Percentiles rank a stretch among this genome's conserved stretches.
phyloP scores from a whole-genome alignment of 352 stramenopile genomes.

The Phytophthora cryptogea region DNA sequence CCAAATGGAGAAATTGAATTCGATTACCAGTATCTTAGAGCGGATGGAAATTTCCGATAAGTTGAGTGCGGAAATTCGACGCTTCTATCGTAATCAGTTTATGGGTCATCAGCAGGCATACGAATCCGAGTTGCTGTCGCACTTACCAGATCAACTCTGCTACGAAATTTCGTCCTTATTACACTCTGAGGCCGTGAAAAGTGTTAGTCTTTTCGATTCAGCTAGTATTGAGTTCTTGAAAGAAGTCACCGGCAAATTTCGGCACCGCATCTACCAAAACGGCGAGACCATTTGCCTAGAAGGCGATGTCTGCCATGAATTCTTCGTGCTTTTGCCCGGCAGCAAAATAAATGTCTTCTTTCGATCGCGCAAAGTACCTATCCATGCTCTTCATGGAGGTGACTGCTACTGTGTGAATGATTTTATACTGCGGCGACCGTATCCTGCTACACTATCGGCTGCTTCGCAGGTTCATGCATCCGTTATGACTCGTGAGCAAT shows the following conservation, averaged over 20 bases:
- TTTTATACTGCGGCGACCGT: constrained; percentile 59
- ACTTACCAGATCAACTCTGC: constrained; percentile 62
- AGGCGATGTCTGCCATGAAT: constrained; percentile 62
- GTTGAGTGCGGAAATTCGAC: constrained; percentile 34
- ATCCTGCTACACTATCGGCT: constrained; percentile 44
- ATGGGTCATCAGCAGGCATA: constrained; percentile 64
- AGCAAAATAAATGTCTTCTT: constrained; percentile 59
- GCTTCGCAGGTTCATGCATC: constrained; percentile 54
- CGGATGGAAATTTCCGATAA: constrained; percentile 55
- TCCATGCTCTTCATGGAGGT: constrained; percentile 50
- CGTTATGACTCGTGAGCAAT: constrained; percentile 61
- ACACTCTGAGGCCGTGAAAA: constrained; percentile 61
- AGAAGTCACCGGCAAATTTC: constrained; percentile 71
- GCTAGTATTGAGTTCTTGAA: constrained; percentile 51
- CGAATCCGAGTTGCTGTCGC: constrained; percentile 56
- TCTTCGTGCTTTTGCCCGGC: constrained; percentile 63
- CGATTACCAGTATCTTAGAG: constrained; percentile 56
- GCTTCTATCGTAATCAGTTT: constrained; percentile 76
- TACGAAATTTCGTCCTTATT: constrained; percentile 71
- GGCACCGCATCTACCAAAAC: constrained; percentile 58
- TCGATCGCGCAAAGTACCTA: constrained; percentile 24
- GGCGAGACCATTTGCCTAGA: constrained; percentile 63
- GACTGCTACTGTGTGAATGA: constrained; percentile 66
- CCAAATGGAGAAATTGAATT: constrained; percentile 67
- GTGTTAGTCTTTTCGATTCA: constrained; percentile 60